Conservation (phyloP, 2,329 filamentous ascomycete species). For the Aureobasidium sp. region DNA sequence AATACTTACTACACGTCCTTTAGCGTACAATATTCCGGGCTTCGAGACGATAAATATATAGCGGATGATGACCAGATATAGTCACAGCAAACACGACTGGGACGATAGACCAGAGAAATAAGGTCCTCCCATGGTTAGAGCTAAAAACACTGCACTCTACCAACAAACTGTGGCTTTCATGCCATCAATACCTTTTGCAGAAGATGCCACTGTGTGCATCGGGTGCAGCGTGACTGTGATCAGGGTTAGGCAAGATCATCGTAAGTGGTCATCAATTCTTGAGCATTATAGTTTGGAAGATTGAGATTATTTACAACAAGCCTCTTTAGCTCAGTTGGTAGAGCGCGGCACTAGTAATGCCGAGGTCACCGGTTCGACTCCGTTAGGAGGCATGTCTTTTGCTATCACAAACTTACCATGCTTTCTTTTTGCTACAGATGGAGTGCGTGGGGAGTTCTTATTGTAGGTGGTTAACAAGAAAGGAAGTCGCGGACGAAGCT, state of each 20-base stretch:
- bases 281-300: too few relatives aligned
- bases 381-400: neutral
- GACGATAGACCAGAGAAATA: neutral
- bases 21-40: neutral
- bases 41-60: neutral
- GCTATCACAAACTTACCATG: neutral
- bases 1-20: neutral
- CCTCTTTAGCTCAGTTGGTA: neutral
- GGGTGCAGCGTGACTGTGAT: too few relatives aligned
- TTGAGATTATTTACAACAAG: neutral
- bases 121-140: too few relatives aligned
- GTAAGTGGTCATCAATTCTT: too few relatives aligned
- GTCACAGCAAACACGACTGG: neutral
- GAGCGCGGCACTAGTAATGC: slow-evolving; percentile 1
- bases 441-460: too few relatives aligned
- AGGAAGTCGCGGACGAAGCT: too few relatives aligned
- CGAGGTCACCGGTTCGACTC: neutral
- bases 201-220: too few relatives aligned
- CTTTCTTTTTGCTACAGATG: neutral
- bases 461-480: too few relatives aligned
- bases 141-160: too few relatives aligned
- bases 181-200: too few relatives aligned
- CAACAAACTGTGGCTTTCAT: too few relatives aligned
- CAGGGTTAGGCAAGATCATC: too few relatives aligned
- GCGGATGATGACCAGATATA: neutral